Percentiles rank a stretch among this genome's conserved stretches.
Conservation (phyloP, 1,284 basidiomycete genomes). For the Trichosporon ovoides region DNA sequence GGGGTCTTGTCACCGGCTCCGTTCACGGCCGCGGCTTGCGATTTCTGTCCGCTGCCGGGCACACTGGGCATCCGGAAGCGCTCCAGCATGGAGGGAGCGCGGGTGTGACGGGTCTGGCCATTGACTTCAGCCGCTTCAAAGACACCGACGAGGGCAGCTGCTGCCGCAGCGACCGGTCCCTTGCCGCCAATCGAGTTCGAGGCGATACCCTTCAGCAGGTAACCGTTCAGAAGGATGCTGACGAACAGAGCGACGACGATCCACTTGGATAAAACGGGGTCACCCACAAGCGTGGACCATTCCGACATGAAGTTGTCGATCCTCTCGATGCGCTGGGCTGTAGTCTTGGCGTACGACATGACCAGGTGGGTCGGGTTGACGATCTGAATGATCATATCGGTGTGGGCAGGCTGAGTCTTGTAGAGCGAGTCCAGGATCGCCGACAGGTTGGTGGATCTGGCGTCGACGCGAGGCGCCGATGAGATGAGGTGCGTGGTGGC, state of each 20-base stretch:
- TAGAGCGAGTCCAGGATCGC: slow-evolving; percentile 60
- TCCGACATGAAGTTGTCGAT: slow-evolving; percentile 84
- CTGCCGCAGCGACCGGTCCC: slow-evolving; percentile 50
- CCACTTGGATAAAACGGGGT: slow-evolving; percentile 93
- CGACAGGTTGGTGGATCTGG: slow-evolving; percentile 56
- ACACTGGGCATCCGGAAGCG: slow-evolving; percentile 11
- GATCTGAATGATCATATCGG: slow-evolving; percentile 64
- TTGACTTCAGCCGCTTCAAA: slow-evolving; percentile 34
- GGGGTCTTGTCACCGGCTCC: slow-evolving; percentile 25
- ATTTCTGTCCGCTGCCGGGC: slow-evolving; percentile 6
- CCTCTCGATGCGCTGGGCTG: slow-evolving; percentile 44
- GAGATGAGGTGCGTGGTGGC: slow-evolving; percentile 47
- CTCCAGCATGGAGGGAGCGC: slow-evolving; percentile 17
- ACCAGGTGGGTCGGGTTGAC: slow-evolving; percentile 62
- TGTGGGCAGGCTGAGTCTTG: slow-evolving; percentile 49
- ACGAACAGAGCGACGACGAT: slow-evolving; percentile 83
- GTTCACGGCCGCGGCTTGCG: background rate
- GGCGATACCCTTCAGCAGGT: slow-evolving; percentile 72
- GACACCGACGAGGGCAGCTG: slow-evolving; percentile 49
- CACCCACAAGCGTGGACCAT: slow-evolving; percentile 94
- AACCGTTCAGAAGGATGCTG: slow-evolving; percentile 88
- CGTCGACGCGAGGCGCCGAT: slow-evolving; percentile 39
- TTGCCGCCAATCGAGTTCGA: slow-evolving; percentile 48
- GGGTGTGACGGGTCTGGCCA: slow-evolving; percentile 10
- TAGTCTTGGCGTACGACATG: slow-evolving; percentile 32